Base-by-base conservation (phyloP, 163 green algal species). In the Picocystis sp. region DNA sequence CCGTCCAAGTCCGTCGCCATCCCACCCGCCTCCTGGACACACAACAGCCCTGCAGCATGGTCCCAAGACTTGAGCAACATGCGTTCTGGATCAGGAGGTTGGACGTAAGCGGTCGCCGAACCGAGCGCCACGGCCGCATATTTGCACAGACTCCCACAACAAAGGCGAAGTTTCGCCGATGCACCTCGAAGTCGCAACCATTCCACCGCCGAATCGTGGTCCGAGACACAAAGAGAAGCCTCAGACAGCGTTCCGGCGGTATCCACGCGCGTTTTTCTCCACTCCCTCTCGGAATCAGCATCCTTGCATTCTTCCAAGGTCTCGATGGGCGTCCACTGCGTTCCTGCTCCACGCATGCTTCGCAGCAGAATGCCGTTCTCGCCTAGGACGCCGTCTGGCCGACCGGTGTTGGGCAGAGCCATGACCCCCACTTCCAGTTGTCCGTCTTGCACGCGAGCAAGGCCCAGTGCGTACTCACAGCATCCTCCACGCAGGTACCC, bases 61-160 rank as follows among this genome's bases (percentile, higher is more conserved):
- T 59, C 53, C 53, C 53, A 59, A n/a, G 47, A 21, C 15, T 65
- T 66, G 22, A 70, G 58, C 14, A 23, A 9, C 12, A 43, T 24
- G 29, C 42, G 43, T 45, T 24, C 15, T 13, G 44, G 22, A 42
- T 66, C 21, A 12, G 61, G 61, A 41, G 64, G 61, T 35, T 68
- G 61, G 10, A 68, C 21, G 23, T 66, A 68, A 8, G 64, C 45
- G 11, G 51, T 38, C 2, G 61, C 61, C 15, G 43, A 15, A 24
- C 61, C 61, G 0, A 57, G 11, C 19, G 34, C 58, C 34, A 68
- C 61, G 6, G 61, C 61, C 6, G 49, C 61, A 11, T 68, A 68
- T 48, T 68, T 68, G 61, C 61, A 68, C 24, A 68, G 47, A 45
- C 61, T 68, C 47, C 60, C 17, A 23, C 22, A 49, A 23, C 21